Evolutionary conservation across 805 yeast genomes (phyloP).

Genomic region (Diddensiella caesifluorescens): DNA sequence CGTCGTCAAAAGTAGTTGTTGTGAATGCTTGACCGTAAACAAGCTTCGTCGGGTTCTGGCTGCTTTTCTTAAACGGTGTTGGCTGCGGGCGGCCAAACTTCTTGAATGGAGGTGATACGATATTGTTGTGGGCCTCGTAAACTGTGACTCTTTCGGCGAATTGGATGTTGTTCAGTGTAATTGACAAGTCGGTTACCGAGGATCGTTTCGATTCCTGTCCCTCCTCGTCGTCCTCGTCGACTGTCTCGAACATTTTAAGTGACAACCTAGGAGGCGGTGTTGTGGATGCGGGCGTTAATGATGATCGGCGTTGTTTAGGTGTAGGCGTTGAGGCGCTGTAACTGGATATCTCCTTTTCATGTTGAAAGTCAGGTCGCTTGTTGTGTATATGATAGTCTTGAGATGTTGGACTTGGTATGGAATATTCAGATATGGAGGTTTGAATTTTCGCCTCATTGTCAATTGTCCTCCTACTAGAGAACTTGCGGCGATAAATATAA

Average conservation of each 20-base stretch:
- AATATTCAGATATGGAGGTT: not conserved
- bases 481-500: not conserved
- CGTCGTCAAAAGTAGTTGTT: not conserved
- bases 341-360: not conserved
- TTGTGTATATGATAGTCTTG: not conserved
- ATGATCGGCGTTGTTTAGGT: not conserved
- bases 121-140: not conserved
- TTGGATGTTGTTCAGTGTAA: constrained; percentile 2
- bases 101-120: not conserved
- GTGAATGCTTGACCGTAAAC: constrained; percentile 1
- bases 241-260: not conserved
- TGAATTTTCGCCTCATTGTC: not conserved
- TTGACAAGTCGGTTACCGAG: not conserved
- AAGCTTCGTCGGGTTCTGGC: not conserved
- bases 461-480: not conserved
- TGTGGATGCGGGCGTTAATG: not conserved
- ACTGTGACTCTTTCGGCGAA: not conserved
- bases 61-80: not conserved
- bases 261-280: not conserved
- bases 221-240: not conserved
- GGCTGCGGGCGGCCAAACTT: not conserved
- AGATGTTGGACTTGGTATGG: too few relatives aligned
- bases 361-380: not conserved
- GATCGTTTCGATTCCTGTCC: not conserved
- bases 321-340: not conserved